These are phyloP conservation scores for Amanita exitialis DNA, from an alignment of 768 basidiomycete genomes.

Conservation along the genomic window DNA sequence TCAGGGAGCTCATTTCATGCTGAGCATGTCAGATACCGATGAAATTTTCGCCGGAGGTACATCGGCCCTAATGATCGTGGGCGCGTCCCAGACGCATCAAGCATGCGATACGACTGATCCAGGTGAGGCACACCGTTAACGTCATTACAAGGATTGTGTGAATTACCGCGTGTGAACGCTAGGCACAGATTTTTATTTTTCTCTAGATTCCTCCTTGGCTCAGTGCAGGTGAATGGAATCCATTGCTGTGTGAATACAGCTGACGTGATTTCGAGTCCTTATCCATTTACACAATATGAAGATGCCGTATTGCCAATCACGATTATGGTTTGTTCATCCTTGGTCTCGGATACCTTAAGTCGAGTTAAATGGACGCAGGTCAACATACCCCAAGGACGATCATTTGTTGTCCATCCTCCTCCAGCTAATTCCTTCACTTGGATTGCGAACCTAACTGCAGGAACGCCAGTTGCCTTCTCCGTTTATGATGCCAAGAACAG, in stretches of 20 bases:
- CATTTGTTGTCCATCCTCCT: conserved; percentile 14
- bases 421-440: conserved; percentile 14
- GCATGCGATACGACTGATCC: conserved; percentile 16
- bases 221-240: conserved; percentile 18
- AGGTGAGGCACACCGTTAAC: conserved; percentile 8
- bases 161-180: no score
- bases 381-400: conserved; percentile 15
- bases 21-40: conserved; percentile 19
- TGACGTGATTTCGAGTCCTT: conserved; percentile 10
- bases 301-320: conserved; percentile 16
- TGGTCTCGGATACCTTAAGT: neutral
- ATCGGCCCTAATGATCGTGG: conserved; percentile 14
- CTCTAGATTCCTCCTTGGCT: conserved; percentile 13
- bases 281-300: conserved; percentile 15
- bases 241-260: neutral
- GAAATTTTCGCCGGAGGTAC: conserved; percentile 17
- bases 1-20: conserved; percentile 10
- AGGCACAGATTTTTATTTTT: conserved; percentile 19
- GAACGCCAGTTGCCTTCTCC: conserved; percentile 15
- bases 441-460: conserved; percentile 17
- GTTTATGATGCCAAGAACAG: conserved; percentile 15
- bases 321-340: conserved; percentile 12
- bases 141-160: neutral
- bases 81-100: conserved; percentile 8
- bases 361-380: conserved; percentile 9